Evolutionary conservation across 306 rosid species (phyloP), one percentile per base, ranked within the genome.

Genomic region (Quercus cerris): DNA sequence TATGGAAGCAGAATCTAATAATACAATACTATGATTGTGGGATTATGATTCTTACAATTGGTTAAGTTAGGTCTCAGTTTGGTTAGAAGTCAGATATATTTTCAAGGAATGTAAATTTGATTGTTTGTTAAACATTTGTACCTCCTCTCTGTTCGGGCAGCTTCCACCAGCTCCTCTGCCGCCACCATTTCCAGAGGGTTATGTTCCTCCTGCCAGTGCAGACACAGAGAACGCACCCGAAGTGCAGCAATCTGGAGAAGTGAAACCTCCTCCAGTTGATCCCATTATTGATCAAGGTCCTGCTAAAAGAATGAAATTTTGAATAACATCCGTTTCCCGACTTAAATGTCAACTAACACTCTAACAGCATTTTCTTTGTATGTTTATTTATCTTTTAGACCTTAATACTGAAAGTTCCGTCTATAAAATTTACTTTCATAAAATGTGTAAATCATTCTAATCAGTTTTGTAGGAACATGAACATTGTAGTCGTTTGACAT

Each of bases 211-310:
- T 31, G 3, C 88, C 28, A 75, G 87, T 33, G 80, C 87, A 23
- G 97, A 91, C 74, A 70, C 88, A 46, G 97, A 91, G 71, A 91
- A 91, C 70, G 92, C 77, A 74, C 67, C 90, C 7, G 96, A 95
- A 88, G 82, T 78, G 78, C 93, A 85, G 83, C 91, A 82, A 87
- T 77, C 90, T 64, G 84, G 86, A 73, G 99, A 91, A 75, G 15
- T 86, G 0, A 97, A 89, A 84, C 92, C 81, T 66, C 93, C 94
- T 78, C 3, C 83, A 3, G 81, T 88, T 58, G 97, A 93, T 89
- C 98, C 98, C 75, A 90, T 95, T 63, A 84, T 91, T 70, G 97
- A 95, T 83, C 97, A 91, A 86, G 97, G 97, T 57, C 99, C 96
- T 6, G 84, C 97, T 64, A 95, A 91, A 85, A 95, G 97, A 81